A percentile compares a stretch with the other conserved stretches of the same genome.
Evolutionary conservation across 2,329 filamentous ascomycete genomes (phyloP).

Genomic region (Eutypella sp.): DNA sequence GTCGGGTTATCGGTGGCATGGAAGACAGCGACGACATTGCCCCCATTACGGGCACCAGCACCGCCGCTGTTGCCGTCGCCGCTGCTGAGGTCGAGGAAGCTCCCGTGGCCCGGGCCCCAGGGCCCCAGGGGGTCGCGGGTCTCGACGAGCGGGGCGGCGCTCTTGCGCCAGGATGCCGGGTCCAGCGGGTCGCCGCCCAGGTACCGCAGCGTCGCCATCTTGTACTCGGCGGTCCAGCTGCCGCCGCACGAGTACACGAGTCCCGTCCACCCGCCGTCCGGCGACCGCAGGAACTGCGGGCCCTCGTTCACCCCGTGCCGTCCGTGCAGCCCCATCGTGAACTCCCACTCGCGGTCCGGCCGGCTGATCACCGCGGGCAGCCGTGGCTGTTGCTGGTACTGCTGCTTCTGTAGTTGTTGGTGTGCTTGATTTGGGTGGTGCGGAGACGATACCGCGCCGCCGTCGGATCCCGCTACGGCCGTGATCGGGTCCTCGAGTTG

Average conservation of each 20-base stretch:
- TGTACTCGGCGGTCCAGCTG: conserved; percentile 29
- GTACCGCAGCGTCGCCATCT: conserved; percentile 25
- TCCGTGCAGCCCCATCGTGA: conserved; percentile 24
- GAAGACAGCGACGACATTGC: conserved; percentile 24
- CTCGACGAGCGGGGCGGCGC: conserved; percentile 21
- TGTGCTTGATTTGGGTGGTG: no score
- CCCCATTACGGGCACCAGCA: no score
- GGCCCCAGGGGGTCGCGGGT: conserved; percentile 12
- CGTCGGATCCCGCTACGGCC: no score
- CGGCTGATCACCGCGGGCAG: conserved; percentile 18
- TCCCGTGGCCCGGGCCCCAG: conserved; percentile 27
- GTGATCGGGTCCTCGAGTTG: conserved; percentile 20
- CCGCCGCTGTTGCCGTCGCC: no score
- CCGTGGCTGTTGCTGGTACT: no score
- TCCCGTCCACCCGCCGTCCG: conserved; percentile 24
- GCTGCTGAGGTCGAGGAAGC: conserved; percentile 20
- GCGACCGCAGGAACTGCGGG: conserved; percentile 26
- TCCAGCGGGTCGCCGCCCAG: conserved; percentile 24
- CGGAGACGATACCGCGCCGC: no score
- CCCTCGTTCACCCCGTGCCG: conserved; percentile 29
- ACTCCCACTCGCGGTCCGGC: conserved; percentile 25
- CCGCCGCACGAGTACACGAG: conserved; percentile 26
- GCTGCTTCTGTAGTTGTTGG: no score
- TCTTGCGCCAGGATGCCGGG: conserved; percentile 23
- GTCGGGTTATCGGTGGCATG: conserved; percentile 24